Evolutionary conservation across 805 yeast genomes (phyloP).

Genomic region (Ogataea glucozyma): DNA sequence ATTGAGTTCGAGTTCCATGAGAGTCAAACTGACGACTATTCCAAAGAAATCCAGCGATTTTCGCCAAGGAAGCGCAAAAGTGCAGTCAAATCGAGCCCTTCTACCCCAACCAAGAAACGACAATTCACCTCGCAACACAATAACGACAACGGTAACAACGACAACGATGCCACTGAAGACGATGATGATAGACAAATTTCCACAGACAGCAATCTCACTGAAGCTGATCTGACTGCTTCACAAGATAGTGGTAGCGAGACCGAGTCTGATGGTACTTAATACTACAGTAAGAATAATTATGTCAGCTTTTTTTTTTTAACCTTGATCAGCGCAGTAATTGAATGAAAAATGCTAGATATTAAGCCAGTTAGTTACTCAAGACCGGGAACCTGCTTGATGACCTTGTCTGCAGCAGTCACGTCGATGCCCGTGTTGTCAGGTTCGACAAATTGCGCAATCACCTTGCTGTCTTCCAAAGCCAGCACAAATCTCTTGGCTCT

Average conservation of each 20-base stretch:
- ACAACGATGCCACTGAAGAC: slow-evolving; percentile 9
- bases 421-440: slow-evolving; percentile 77
- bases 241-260: slow-evolving; percentile 9
- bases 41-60: slow-evolving; percentile 17
- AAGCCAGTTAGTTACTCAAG: slow-evolving; percentile 19
- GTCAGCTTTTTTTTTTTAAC: not conserved
- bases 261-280: slow-evolving; percentile 4
- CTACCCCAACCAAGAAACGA: slow-evolving; percentile 6
- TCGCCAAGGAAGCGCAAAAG: slow-evolving; percentile 23
- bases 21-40: slow-evolving; percentile 12
- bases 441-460: slow-evolving; percentile 66
- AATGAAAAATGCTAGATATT: too few relatives aligned
- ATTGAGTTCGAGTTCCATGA: slow-evolving; percentile 22
- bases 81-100: not conserved
- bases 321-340: too few relatives aligned
- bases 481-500: slow-evolving; percentile 78
- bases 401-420: slow-evolving; percentile 49
- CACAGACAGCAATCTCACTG: not conserved
- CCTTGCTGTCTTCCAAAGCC: slow-evolving; percentile 73
- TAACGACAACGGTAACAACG: not conserved
- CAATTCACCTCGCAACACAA: not conserved
- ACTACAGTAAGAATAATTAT: not conserved
- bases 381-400: slow-evolving; percentile 36
- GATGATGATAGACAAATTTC: slow-evolving; percentile 2
- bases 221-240: slow-evolving; percentile 3